Conservation (phyloP, 75 land plant species). For the Pinus albicaulis region DNA sequence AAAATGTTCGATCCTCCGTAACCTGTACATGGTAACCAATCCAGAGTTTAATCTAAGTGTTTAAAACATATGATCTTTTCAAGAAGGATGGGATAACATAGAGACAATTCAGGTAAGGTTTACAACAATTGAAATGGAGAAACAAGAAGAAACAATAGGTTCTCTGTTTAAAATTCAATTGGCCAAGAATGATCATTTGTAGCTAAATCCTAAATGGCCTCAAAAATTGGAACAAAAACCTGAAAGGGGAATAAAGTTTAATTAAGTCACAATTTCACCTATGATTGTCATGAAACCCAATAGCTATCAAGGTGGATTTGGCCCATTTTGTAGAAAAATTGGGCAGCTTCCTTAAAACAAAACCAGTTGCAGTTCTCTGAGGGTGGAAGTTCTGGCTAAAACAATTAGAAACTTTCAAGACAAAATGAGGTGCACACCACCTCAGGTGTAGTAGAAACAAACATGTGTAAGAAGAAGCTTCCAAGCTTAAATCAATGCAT, state of each 20-base stretch:
- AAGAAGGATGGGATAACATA: background rate
- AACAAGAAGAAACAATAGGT: background rate
- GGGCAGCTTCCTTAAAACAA: too few species aligned
- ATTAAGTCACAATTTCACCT: background rate
- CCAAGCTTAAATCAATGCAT: too few species aligned
- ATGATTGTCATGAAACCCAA: background rate
- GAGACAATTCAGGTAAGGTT: too few species aligned
- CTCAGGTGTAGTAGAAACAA: too few species aligned
- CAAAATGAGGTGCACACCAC: too few species aligned
- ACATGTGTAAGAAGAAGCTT: too few species aligned
- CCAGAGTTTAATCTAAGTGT: background rate
- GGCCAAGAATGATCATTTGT: background rate
- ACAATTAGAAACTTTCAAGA: too few species aligned
- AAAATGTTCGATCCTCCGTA: background rate
- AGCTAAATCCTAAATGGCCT: background rate
- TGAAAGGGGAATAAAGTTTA: background rate
- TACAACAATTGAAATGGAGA: too few species aligned
- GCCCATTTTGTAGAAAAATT: too few species aligned
- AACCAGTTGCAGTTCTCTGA: too few species aligned
- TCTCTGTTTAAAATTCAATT: background rate
- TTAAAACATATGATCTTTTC: background rate
- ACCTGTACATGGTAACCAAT: background rate
- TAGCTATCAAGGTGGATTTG: background rate
- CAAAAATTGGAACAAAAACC: background rate
- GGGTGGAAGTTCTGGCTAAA: too few species aligned